Evolutionary conservation across 768 basidiomycete species (phyloP).

Genomic region (Tylopilus sp.): DNA sequence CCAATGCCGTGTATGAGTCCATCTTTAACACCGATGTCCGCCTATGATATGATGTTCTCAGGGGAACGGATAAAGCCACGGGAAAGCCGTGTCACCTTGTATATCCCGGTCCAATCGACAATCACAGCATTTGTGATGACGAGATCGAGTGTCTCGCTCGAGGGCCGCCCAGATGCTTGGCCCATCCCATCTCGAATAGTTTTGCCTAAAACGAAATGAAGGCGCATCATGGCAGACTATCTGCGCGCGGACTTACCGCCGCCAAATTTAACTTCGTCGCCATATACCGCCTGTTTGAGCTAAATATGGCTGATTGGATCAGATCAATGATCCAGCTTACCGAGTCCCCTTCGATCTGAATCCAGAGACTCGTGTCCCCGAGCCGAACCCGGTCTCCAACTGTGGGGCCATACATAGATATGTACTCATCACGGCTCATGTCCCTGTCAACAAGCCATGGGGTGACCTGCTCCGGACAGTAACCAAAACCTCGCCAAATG

Average conservation of each 20-base stretch:
- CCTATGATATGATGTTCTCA: conserved; percentile 56
- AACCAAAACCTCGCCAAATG: conserved; percentile 54
- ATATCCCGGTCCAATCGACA: conserved; percentile 92
- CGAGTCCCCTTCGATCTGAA: conserved; percentile 86
- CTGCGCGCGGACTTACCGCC: conserved; percentile 53
- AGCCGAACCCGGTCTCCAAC: conserved; percentile 84
- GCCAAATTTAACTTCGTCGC: conserved; percentile 97
- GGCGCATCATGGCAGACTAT: not conserved
- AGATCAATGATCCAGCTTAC: conserved; percentile 33
- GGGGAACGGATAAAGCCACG: not conserved
- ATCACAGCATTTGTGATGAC: conserved; percentile 95
- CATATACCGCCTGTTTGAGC: conserved; percentile 67
- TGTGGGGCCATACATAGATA: conserved; percentile 95
- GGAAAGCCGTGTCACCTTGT: conserved; percentile 57
- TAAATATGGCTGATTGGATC: not conserved
- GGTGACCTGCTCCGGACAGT: conserved; percentile 61
- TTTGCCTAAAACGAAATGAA: conserved; percentile 57
- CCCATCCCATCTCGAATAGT: conserved; percentile 97
- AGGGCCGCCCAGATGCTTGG: conserved; percentile 72
- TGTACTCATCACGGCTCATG: conserved; percentile 71
- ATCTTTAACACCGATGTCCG: conserved; percentile 89
- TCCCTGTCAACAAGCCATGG: conserved; percentile 50
- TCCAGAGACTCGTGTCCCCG: conserved; percentile 88
- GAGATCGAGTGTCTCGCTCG: conserved; percentile 74
- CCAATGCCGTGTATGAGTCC: conserved; percentile 85